phyloP scores from a whole-genome alignment of 2,329 filamentous ascomycete genomes.

The Akanthomyces lecanii region DNA sequence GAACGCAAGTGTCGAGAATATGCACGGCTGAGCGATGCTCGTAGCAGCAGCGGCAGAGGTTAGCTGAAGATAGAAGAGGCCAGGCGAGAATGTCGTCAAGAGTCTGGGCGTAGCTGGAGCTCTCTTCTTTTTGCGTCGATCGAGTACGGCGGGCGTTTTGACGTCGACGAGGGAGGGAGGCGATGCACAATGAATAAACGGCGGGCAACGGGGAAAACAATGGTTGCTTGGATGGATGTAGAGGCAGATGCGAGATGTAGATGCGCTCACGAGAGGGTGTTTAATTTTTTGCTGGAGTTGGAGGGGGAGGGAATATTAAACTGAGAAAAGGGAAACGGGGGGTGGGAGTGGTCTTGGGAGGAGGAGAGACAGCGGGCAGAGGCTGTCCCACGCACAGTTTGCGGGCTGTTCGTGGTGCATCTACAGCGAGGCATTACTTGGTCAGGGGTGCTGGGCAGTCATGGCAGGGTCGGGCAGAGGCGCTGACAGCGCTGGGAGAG shows the following conservation, averaged over 20 bases:
- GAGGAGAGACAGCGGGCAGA: not conserved
- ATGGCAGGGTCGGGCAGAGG: not conserved
- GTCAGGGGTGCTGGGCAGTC: not conserved
- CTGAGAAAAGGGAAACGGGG: constrained; percentile 7
- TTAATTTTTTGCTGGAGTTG: constrained; percentile 14
- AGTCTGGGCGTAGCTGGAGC: not conserved
- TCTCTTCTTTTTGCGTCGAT: constrained; percentile 11
- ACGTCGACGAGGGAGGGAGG: not conserved
- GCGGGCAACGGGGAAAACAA: not conserved
- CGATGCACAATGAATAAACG: not conserved
- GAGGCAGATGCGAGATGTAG: constrained; percentile 12
- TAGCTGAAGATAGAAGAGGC: not conserved
- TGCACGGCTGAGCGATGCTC: not conserved
- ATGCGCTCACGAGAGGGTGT: constrained; percentile 12
- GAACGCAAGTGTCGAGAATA: not conserved
- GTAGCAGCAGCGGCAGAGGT: constrained; percentile 1
- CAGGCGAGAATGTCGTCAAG: constrained; percentile 11
- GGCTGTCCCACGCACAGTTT: too few relatives aligned
- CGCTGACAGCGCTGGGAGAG: not conserved
- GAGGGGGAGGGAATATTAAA: constrained; percentile 17
- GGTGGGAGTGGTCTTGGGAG: not conserved
- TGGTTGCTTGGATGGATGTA: not conserved
- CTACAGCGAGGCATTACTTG: constrained; percentile 2
- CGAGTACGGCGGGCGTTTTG: constrained; percentile 11
- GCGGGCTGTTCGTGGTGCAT: too few relatives aligned